These are phyloP conservation scores for Glycyrrhiza uralensis DNA, from an alignment of 306 rosid species.

Conservation along the genomic window DNA sequence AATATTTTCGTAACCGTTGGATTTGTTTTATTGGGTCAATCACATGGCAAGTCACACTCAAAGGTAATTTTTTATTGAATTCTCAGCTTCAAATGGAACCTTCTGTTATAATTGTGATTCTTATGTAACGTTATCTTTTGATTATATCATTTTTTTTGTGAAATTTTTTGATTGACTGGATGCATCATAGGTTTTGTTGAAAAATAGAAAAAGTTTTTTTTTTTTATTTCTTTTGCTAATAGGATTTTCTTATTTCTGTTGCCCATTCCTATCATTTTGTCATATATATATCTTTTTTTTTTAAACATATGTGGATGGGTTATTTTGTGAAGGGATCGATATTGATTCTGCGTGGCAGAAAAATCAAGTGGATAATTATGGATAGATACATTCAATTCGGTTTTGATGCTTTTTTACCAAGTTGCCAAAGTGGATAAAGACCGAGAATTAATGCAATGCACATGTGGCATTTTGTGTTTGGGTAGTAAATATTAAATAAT, in stretches of 20 bases:
- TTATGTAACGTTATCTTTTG: neutral
- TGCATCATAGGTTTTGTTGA: neutral
- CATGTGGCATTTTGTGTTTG: neutral
- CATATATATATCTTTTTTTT: neutral
- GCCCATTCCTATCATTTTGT: neutral
- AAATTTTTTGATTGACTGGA: neutral
- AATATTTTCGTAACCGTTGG: constrained; percentile 15
- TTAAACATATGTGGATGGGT: neutral
- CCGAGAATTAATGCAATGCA: neutral
- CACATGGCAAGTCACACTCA: neutral
- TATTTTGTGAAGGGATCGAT: neutral
- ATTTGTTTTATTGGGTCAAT: constrained; percentile 3
- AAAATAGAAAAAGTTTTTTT: neutral
- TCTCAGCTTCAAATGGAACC: neutral
- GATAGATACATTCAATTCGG: neutral
- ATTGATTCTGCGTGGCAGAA: neutral
- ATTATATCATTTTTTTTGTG: neutral
- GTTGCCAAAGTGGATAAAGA: constrained; percentile 33
- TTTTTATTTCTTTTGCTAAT: neutral
- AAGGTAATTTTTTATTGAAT: neutral
- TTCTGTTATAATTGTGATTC: neutral
- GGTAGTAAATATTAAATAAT: neutral
- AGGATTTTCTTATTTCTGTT: neutral
- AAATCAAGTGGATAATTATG: constrained; percentile 22
- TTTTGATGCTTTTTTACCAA: constrained; percentile 17